Evolutionary conservation across 768 basidiomycete genomes (phyloP).

Genomic region (Boletus reticuloceps): DNA sequence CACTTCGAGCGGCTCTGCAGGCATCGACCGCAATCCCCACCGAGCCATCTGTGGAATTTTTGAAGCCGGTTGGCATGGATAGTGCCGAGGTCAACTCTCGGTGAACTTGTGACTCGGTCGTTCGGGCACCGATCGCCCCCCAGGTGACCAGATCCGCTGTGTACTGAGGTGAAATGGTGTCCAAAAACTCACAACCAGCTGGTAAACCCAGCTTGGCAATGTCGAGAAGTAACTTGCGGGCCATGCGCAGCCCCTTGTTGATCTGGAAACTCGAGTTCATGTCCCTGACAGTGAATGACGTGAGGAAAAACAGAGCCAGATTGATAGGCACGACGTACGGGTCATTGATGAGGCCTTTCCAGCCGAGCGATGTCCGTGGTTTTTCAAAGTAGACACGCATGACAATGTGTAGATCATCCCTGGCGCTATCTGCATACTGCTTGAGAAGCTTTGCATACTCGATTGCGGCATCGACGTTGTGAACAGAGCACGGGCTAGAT

Average conservation of each 20-base stretch:
- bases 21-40: slow-evolving; percentile 93
- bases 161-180: slow-evolving; percentile 77
- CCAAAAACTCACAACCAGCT: slow-evolving; percentile 95
- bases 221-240: slow-evolving; percentile 83
- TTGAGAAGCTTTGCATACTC: slow-evolving; percentile 83
- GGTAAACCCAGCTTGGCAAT: slow-evolving; percentile 89
- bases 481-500: slow-evolving; percentile 87
- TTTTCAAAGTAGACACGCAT: slow-evolving; percentile 99
- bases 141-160: slow-evolving; percentile 92
- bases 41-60: slow-evolving; percentile 95
- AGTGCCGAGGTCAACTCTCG: slow-evolving; percentile 83
- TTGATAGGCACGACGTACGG: slow-evolving; percentile 41
- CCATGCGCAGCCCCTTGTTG: slow-evolving; percentile 91
- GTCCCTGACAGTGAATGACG: slow-evolving; percentile 35
- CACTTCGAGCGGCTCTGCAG: slow-evolving; percentile 84
- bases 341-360: slow-evolving; percentile 99
- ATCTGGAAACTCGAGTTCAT: slow-evolving; percentile 93
- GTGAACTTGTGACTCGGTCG: slow-evolving; percentile 92
- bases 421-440: slow-evolving; percentile 74
- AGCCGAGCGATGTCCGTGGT: slow-evolving; percentile 92
- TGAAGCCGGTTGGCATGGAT: slow-evolving; percentile 98
- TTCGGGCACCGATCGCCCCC: slow-evolving; percentile 95
- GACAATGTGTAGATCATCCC: slow-evolving; percentile 87
- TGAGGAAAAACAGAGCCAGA: not conserved
- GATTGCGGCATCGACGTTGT: slow-evolving; percentile 80